Conservation (phyloP, 805 yeast species). For the Candida rishiriensis region DNA sequence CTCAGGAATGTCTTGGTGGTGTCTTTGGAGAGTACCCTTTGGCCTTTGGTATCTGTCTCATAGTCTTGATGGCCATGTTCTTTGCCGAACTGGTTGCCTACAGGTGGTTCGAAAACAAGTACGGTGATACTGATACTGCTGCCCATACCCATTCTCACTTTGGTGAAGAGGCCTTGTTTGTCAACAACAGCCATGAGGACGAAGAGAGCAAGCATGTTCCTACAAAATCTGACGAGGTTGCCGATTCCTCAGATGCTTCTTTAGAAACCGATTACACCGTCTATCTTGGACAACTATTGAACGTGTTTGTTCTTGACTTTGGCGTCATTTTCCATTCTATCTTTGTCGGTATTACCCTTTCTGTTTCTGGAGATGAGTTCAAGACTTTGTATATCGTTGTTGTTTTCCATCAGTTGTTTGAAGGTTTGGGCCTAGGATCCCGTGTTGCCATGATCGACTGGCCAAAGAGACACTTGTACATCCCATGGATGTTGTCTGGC, state of each 20-base stretch:
- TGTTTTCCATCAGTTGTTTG: constrained; percentile 76
- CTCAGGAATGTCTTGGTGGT: constrained; percentile 58
- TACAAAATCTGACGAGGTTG: neutral
- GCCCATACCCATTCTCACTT: constrained; percentile 51
- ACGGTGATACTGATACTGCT: constrained; percentile 10
- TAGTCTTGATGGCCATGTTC: constrained; percentile 48
- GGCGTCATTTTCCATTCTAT: constrained; percentile 83
- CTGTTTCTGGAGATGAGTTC: constrained; percentile 76
- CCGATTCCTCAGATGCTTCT: constrained; percentile 28
- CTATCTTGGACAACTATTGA: constrained; percentile 52
- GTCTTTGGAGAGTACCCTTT: constrained; percentile 49
- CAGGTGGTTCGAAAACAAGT: constrained; percentile 36
- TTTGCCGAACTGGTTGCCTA: constrained; percentile 48
- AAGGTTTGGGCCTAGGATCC: constrained; percentile 82
- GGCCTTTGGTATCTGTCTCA: constrained; percentile 50
- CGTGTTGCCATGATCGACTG: constrained; percentile 56
- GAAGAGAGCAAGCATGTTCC: constrained; percentile 8
- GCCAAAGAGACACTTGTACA: constrained; percentile 38
- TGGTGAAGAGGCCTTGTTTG: constrained; percentile 35
- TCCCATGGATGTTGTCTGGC: constrained; percentile 56
- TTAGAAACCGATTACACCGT: constrained; percentile 30
- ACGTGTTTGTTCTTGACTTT: constrained; percentile 62
- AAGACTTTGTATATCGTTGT: constrained; percentile 64
- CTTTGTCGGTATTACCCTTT: constrained; percentile 72
- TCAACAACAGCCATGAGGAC: constrained; percentile 7